Conservation (phyloP, 495 filamentous ascomycete genomes). For the Thermochaetoides thermophila region DNA sequence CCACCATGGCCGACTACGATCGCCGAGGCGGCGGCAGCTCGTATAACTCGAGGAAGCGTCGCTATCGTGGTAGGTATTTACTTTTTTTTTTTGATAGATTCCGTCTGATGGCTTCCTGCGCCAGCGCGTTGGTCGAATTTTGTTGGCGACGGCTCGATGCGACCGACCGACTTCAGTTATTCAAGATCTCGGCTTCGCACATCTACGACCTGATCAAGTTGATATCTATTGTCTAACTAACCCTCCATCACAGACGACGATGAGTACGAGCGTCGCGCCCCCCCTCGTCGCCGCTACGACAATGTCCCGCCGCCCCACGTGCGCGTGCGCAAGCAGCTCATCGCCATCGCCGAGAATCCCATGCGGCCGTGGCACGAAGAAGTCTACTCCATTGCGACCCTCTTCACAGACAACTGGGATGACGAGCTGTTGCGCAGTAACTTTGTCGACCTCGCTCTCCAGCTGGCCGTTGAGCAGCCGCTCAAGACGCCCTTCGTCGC, state of each 20-base stretch:
- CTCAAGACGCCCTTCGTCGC: conserved; percentile 92
- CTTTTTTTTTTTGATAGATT: background rate
- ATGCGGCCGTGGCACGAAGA: conserved; percentile 71
- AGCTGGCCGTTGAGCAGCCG: conserved; percentile 77
- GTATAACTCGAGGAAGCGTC: conserved; percentile 49
- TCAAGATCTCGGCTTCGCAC: background rate
- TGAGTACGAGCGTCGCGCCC: conserved; percentile 61
- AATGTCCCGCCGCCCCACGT: conserved; percentile 56
- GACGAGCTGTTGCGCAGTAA: conserved; percentile 51
- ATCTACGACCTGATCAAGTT: background rate
- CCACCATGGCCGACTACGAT: conserved; percentile 60
- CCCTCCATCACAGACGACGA: conserved; percentile 14
- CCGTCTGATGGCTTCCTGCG: too few relatives aligned
- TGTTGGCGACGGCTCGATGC: too few relatives aligned
- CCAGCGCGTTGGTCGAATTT: too few relatives aligned
- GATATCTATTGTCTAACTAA: background rate
- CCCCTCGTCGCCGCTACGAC: conserved; percentile 59
- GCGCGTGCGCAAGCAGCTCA: conserved; percentile 64
- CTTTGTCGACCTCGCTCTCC: conserved; percentile 56
- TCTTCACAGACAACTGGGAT: conserved; percentile 64
- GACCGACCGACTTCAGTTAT: background rate
- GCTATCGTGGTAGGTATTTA: conserved; percentile 31
- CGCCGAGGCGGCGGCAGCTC: conserved; percentile 40
- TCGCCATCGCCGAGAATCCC: conserved; percentile 76
- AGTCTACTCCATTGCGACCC: conserved; percentile 55